Evolutionary conservation across 2,329 filamentous ascomycete species (phyloP).

Genomic region (Penicillium nordicum): DNA sequence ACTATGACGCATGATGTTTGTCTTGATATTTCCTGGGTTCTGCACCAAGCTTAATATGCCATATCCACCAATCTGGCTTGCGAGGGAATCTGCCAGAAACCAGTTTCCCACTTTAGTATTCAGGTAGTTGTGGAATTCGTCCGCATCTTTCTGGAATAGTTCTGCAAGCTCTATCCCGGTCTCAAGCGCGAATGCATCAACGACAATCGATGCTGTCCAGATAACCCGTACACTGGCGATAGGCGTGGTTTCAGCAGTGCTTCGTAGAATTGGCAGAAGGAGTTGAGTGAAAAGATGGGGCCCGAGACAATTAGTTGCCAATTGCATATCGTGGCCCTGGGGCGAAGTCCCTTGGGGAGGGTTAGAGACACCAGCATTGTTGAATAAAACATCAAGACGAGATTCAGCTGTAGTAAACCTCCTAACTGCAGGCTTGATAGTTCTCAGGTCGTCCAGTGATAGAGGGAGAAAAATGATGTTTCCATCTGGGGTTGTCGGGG

Average conservation of each 20-base stretch:
- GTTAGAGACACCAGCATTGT: slow-evolving; percentile 41
- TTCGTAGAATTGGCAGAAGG: slow-evolving; percentile 26
- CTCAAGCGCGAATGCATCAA: slow-evolving; percentile 4
- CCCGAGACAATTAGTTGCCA: slow-evolving; percentile 40
- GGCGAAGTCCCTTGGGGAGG: slow-evolving; percentile 25
- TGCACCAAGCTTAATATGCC: slow-evolving; percentile 10
- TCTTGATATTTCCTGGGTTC: slow-evolving; percentile 10
- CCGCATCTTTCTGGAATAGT: background rate
- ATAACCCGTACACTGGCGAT: slow-evolving; percentile 8
- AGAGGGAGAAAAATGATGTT: slow-evolving; percentile 31
- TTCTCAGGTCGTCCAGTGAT: slow-evolving; percentile 45
- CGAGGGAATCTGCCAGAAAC: slow-evolving; percentile 8
- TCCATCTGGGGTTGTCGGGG: background rate
- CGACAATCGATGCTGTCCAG: slow-evolving; percentile 8
- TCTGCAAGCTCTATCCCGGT: slow-evolving; percentile 2
- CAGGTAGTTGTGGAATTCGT: slow-evolving; percentile 8
- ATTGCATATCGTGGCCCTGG: slow-evolving; percentile 32
- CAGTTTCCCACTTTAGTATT: slow-evolving; percentile 13
- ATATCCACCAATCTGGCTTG: background rate
- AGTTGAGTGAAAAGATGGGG: slow-evolving; percentile 39
- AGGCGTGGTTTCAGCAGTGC: background rate
- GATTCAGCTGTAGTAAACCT: slow-evolving; percentile 39
- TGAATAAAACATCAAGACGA: slow-evolving; percentile 45
- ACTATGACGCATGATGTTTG: slow-evolving; percentile 8
- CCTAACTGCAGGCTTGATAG: slow-evolving; percentile 39